Conservation (phyloP, 2,329 filamentous ascomycete species). For the Penicillium hordei region DNA sequence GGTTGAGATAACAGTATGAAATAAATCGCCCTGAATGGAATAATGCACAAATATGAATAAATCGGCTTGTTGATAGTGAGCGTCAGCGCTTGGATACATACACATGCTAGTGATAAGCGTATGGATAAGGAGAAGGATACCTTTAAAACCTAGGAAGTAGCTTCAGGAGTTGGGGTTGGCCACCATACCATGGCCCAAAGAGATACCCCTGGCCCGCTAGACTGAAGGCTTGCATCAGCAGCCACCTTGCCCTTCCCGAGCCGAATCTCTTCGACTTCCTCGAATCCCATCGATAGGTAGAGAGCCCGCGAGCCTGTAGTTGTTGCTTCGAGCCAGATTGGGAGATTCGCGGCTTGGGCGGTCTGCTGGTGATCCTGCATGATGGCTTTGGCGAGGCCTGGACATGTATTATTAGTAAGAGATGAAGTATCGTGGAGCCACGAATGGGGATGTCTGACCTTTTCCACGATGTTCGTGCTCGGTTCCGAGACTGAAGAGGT, state of each 20-base stretch:
- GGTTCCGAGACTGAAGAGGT: constrained; percentile 26
- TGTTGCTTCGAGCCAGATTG: constrained; percentile 29
- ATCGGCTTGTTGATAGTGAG: not conserved
- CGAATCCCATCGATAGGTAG: constrained; percentile 24
- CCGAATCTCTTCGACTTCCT: constrained; percentile 23
- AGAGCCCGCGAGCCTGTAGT: constrained; percentile 17
- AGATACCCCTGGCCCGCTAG: constrained; percentile 18
- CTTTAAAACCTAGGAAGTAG: not conserved
- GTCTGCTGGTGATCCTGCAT: constrained; percentile 19
- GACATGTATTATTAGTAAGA: not conserved
- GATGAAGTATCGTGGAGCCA: not conserved
- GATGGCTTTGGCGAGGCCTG: constrained; percentile 25
- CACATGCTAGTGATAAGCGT: not conserved
- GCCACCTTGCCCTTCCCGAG: constrained; percentile 25
- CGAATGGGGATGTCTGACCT: constrained; percentile 7
- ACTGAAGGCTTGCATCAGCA: constrained; percentile 16
- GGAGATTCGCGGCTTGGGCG: constrained; percentile 19
- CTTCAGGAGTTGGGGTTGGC: constrained; percentile 9
- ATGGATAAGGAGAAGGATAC: not conserved
- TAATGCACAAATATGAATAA: not conserved
- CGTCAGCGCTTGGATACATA: not conserved
- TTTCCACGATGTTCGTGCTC: constrained; percentile 25
- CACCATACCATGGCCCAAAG: constrained; percentile 30
- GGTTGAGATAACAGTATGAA: not conserved
- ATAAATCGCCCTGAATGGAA: not conserved